Conservation (phyloP, 129 eudicot genomes). For the Pittosporum tobira region DNA sequence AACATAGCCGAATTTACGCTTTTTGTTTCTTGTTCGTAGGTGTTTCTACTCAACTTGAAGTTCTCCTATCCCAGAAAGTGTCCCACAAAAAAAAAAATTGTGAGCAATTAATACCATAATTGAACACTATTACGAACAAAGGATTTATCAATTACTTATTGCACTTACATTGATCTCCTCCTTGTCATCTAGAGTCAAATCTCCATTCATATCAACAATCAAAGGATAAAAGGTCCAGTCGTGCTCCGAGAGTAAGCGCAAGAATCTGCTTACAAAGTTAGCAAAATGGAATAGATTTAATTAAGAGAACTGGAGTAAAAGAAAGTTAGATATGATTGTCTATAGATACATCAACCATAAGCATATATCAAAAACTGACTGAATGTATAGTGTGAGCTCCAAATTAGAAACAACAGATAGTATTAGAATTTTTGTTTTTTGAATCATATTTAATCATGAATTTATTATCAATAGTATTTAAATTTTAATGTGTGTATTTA, state of each 20-base stretch:
- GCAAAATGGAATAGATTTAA: not conserved
- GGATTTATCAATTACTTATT: constrained; percentile 2
- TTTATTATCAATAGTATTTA: too few relatives aligned
- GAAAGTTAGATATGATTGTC: not conserved
- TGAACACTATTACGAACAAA: not conserved
- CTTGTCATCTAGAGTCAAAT: constrained; percentile 49
- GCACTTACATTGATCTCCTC: constrained; percentile 67
- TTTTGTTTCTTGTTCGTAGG: constrained; percentile 43
- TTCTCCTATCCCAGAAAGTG: constrained; percentile 40
- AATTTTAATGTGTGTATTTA: too few relatives aligned
- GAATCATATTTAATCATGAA: too few relatives aligned
- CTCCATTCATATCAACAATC: constrained; percentile 81
- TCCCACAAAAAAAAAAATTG: not conserved
- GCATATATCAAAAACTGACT: not conserved
- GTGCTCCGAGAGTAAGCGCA: constrained; percentile 64
- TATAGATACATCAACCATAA: not conserved
- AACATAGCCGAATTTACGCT: constrained; percentile 63
- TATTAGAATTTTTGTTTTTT: too few relatives aligned
- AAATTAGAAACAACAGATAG: too few relatives aligned
- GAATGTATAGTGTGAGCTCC: not conserved
- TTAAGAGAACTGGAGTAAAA: not conserved
- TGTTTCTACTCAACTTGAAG: constrained; percentile 58
- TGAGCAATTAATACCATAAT: not conserved
- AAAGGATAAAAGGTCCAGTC: constrained; percentile 82
- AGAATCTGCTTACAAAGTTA: constrained; percentile 47